Evolutionary conservation across 768 basidiomycete genomes (phyloP), one percentile per base, ranked within the genome.

Genomic region (Daedaleopsis sinensis): DNA sequence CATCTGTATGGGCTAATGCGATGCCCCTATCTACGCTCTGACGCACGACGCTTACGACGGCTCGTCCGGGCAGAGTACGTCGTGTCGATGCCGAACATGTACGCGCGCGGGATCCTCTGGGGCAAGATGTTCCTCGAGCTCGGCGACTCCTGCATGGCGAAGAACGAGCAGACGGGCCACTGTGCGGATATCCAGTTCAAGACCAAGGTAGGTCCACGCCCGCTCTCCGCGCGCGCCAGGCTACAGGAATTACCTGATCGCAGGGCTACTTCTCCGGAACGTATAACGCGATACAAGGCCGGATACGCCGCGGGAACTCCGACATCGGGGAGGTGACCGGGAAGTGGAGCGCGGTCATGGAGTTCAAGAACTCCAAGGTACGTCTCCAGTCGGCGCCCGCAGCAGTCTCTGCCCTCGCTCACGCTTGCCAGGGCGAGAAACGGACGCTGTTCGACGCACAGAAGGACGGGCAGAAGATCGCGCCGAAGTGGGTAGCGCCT

Each of bases 21-120:
- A 18, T 46, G n/a, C 18, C 16, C n/a, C 15, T 46, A 46, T 24
- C 12, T 47, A 23, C 23, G 37, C 44, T 6, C 10, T 42, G 23
- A 32, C 27, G 9, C 21, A 12, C 55, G 46, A 37, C 23, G 23
- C 38, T 5, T 39, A 24, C 23, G 44, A 63, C 60, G 42, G 58
- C 21, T 6, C 47, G 7, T 47, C 19, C 19, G 19, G 13, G 4
- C 77, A 89, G 93, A 91, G 64, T 96, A 95, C 72, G 82, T 90
- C 60, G 86, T 94, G 67, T 88, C 92, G 60, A 97, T 99, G 96
- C 97, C 97, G 35, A 98, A 98, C 79, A 97, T 98, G 90, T 96
- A 93, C 71, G 92, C 90, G 50, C 83, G 92, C 39, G 93, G 93
- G 9, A 92, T 93, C 66, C 76, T 93, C 46, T 94, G 91, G 74